phyloP scores from a whole-genome alignment of 768 basidiomycete genomes.

The Lactarius vividus region DNA sequence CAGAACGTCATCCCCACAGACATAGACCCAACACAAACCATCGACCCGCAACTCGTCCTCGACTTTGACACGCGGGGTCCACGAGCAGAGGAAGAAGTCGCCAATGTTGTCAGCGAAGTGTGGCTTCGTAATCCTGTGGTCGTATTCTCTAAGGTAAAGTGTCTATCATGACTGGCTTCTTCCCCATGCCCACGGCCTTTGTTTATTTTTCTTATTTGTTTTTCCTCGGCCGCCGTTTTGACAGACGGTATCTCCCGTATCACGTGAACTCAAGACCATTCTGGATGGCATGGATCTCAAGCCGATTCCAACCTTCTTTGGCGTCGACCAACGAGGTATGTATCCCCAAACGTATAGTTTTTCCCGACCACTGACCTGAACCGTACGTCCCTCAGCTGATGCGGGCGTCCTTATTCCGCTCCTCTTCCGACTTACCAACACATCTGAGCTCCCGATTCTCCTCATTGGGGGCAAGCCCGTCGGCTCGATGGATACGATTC shows the following conservation, averaged over 20 bases:
- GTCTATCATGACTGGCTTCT: constrained; percentile 13
- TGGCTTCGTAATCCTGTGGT: constrained; percentile 76
- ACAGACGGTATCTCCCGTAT: constrained; percentile 60
- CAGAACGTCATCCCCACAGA: constrained; percentile 69
- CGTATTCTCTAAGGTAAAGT: constrained; percentile 64
- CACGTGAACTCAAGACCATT: constrained; percentile 64
- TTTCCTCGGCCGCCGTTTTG: neutral
- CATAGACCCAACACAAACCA: constrained; percentile 59
- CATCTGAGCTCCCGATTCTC: constrained; percentile 59
- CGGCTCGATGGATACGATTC: constrained; percentile 52
- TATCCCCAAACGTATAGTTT: neutral
- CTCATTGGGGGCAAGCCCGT: constrained; percentile 63
- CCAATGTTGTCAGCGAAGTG: constrained; percentile 56
- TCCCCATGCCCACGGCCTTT: neutral
- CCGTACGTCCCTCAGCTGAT: constrained; percentile 45
- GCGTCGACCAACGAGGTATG: constrained; percentile 61
- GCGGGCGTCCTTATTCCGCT: constrained; percentile 59
- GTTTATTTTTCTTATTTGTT: neutral
- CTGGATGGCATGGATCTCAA: constrained; percentile 54
- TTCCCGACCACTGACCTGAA: neutral
- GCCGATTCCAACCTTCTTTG: constrained; percentile 64
- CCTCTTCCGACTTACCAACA: constrained; percentile 56
- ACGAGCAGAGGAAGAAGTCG: constrained; percentile 58
- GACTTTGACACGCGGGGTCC: constrained; percentile 77
- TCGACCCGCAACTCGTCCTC: constrained; percentile 78